Evolutionary conservation across 78 protist species (phyloP).

Genomic region (Blattamonas nauphoetae): DNA sequence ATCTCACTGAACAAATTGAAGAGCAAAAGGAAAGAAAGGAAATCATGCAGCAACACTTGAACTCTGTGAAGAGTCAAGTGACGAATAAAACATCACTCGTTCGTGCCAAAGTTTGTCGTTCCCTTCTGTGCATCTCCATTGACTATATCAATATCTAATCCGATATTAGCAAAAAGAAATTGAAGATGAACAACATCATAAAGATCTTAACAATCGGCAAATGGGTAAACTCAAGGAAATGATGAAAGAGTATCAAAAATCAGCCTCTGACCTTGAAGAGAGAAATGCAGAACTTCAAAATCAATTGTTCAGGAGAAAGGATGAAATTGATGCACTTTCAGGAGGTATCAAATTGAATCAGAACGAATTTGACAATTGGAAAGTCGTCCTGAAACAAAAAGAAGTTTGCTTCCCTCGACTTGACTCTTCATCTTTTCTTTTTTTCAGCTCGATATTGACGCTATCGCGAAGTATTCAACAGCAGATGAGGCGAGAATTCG

Average conservation of each 20-base stretch:
- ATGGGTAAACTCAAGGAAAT: background rate
- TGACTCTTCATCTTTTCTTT: background rate
- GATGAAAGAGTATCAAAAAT: constrained; percentile 31
- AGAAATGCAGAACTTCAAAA: constrained; percentile 21
- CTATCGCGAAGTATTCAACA: background rate
- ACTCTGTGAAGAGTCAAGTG: constrained; percentile 36
- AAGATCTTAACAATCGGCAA: constrained; percentile 26
- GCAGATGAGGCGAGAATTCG: constrained; percentile 35
- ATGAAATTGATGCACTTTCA: constrained; percentile 48
- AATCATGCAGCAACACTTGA: constrained; percentile 46
- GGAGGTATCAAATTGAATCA: constrained; percentile 48
- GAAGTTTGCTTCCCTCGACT: constrained; percentile 41
- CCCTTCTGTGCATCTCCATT: background rate
- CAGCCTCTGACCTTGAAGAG: background rate
- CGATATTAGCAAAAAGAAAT: constrained; percentile 49
- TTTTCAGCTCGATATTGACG: background rate
- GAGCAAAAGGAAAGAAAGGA: constrained; percentile 19
- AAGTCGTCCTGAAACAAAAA: constrained; percentile 48
- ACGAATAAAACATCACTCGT: constrained; percentile 32
- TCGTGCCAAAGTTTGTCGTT: constrained; percentile 27
- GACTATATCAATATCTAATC: constrained; percentile 17
- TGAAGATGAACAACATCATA: constrained; percentile 49
- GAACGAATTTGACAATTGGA: constrained; percentile 60
- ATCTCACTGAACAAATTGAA: background rate
- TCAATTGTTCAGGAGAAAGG: constrained; percentile 46